Conservation (phyloP, 495 filamentous ascomycete species). For the Trichoderma reesei region DNA sequence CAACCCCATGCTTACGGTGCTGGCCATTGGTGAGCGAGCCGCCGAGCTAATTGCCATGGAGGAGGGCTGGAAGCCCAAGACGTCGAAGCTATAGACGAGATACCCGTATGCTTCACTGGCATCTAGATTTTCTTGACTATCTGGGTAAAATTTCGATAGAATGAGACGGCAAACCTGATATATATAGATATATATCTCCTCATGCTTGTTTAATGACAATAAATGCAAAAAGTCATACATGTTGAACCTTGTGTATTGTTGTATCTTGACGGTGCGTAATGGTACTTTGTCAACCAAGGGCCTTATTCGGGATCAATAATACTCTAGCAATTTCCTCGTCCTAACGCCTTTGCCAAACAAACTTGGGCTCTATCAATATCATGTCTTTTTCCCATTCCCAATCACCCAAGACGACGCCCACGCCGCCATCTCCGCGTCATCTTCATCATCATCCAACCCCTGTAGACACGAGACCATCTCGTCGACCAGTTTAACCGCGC, state of each 20-base stretch:
- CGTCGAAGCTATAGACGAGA: background rate
- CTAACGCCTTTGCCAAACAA: background rate
- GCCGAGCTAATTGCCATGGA: constrained; percentile 51
- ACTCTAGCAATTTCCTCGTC: too few relatives aligned
- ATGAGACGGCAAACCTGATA: background rate
- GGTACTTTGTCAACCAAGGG: background rate
- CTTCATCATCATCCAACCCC: background rate
- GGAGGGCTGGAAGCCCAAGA: constrained; percentile 19
- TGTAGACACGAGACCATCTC: background rate
- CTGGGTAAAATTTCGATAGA: background rate
- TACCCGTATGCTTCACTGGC: background rate
- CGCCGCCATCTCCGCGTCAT: background rate
- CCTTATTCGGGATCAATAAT: too few relatives aligned
- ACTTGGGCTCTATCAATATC: too few relatives aligned
- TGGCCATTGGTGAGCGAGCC: constrained; percentile 54
- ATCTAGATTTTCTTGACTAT: background rate
- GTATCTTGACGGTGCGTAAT: background rate
- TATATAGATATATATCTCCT: background rate
- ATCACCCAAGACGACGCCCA: background rate
- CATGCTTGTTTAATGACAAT: too few relatives aligned
- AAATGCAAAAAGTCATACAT: too few relatives aligned
- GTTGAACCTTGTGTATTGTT: background rate
- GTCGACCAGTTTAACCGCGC: background rate
- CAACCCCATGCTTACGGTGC: constrained; percentile 55
- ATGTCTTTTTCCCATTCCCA: background rate